Evolutionary conservation across 2,329 filamentous ascomycete genomes (phyloP), one percentile per base, ranked within the genome.

Genomic region (Beauveria medogensis): DNA sequence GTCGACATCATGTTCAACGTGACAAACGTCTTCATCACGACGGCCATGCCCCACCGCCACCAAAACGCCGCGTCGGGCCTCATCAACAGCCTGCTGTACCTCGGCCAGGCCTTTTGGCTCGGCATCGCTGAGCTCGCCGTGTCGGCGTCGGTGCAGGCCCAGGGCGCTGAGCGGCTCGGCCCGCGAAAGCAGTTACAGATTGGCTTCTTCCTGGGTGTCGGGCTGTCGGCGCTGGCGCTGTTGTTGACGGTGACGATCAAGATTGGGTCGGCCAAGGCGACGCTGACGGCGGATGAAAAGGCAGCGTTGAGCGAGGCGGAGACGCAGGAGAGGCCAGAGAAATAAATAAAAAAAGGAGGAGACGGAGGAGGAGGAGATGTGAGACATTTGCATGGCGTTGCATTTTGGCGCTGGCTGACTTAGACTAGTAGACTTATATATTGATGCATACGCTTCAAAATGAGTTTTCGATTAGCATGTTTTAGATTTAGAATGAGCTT

Each of bases 1-100:
- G 85, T 92, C 62, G 90, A 93, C 68, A 84, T 92, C 59, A 85
- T 84, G 7, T 92, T 87, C 74, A 91, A 88, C 68, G 82, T 92
- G 1, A 83, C 86, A 20, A 92, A 89, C 67, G 82, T 92, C 62
- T 92, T 90, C 72, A 88, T 91, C 70, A 91, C 88, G 0, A 91
- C 88, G 0, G 83, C 82, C 16, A 77, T 92, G 64, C 87, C 89
- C 0, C 77, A 78, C 5, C 79, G 82, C 14, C 79, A 85, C 55
- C 90, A 93, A 69, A 89, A 88, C 0, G 77, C 91, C 0, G 89
- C 88, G 0, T 88, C 89, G 1, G 88, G 85, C 0, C 71, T 92
- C 51, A 85, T 89, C 67, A 91, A 89, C 73, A 85, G 83, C 53
- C 73, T 91, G 2, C 70, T 91, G 34, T 89, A 90, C 67, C 77